Conservation (phyloP, 257 asterid genomes). For the Eustoma russellianum region DNA sequence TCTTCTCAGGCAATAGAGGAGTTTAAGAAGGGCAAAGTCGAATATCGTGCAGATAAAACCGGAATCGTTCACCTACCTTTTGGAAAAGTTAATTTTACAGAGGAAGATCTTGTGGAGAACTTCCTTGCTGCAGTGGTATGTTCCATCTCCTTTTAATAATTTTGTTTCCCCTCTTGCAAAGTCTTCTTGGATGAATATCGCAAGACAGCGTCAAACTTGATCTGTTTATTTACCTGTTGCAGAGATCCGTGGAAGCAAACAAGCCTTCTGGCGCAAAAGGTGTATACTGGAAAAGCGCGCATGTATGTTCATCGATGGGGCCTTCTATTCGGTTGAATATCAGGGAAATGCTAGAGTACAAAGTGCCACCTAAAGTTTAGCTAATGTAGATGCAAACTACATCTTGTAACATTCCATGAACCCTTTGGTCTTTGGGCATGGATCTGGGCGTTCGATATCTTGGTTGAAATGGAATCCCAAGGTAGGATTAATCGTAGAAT, state of each 20-base stretch:
- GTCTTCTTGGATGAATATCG: background rate
- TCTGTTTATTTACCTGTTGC: conserved; percentile 12
- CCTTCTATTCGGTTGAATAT: conserved; percentile 83
- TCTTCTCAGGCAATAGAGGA: conserved; percentile 78
- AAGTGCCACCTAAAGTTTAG: conserved; percentile 37
- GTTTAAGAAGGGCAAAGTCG: conserved; percentile 97
- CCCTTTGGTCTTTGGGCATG: too few species aligned
- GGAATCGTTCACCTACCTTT: conserved; percentile 97
- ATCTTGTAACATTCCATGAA: too few species aligned
- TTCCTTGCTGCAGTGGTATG: conserved; percentile 81
- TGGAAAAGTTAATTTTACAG: conserved; percentile 78
- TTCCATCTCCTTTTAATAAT: background rate
- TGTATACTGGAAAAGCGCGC: conserved; percentile 91
- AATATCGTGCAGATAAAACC: conserved; percentile 94
- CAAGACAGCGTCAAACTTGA: background rate
- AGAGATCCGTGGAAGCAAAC: conserved; percentile 94
- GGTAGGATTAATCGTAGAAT: too few species aligned
- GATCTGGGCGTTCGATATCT: too few species aligned
- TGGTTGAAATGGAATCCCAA: too few species aligned
- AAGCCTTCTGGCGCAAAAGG: conserved; percentile 92
- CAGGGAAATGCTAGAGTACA: conserved; percentile 75
- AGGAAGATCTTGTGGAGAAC: conserved; percentile 77
- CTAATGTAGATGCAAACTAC: too few species aligned
- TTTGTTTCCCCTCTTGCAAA: too few species aligned
- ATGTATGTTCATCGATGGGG: conserved; percentile 92